Evolutionary conservation across 2,329 filamentous ascomycete species (phyloP).

Genomic region (Epichloe hybrida): DNA sequence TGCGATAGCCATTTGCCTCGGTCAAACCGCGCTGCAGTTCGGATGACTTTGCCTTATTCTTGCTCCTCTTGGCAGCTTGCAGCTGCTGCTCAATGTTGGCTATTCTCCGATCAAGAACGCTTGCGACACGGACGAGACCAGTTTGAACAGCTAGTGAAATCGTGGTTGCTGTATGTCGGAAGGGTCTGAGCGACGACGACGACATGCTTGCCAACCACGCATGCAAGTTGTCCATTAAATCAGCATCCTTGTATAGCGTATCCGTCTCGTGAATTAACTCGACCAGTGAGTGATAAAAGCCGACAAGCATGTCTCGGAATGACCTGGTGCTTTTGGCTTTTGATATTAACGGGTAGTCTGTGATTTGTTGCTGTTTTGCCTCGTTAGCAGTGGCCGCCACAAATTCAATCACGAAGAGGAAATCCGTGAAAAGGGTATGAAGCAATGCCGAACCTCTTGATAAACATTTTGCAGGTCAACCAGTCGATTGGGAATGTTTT

Average conservation of each 20-base stretch:
- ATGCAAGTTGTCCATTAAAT: conserved; percentile 77
- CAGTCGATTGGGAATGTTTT: conserved; percentile 68
- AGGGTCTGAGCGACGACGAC: conserved; percentile 72
- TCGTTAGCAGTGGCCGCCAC: conserved; percentile 14
- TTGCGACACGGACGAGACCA: conserved; percentile 60
- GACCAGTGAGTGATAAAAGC: conserved; percentile 68
- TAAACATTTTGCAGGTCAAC: conserved; percentile 80
- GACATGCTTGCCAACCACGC: conserved; percentile 88
- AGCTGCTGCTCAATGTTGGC: conserved; percentile 67
- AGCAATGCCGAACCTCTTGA: conserved; percentile 47
- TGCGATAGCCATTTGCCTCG: conserved; percentile 55
- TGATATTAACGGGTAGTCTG: conserved; percentile 84
- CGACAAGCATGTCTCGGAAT: conserved; percentile 64
- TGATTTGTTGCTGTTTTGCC: conserved; percentile 49
- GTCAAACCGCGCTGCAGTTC: conserved; percentile 60
- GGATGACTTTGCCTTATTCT: conserved; percentile 66
- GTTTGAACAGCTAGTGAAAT: conserved; percentile 69
- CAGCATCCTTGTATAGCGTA: conserved; percentile 60
- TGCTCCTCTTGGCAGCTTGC: conserved; percentile 57
- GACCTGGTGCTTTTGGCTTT: conserved; percentile 62
- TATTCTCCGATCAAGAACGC: conserved; percentile 55
- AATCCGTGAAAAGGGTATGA: neutral
- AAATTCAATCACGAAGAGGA: neutral
- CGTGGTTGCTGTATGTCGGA: conserved; percentile 86
- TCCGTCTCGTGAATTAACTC: conserved; percentile 70